A percentile compares a stretch with the other conserved stretches of the same genome.
Evolutionary conservation across 371 early-diverging fungal genomes (phyloP).

Genomic region (Lichtheimia ramosa): DNA sequence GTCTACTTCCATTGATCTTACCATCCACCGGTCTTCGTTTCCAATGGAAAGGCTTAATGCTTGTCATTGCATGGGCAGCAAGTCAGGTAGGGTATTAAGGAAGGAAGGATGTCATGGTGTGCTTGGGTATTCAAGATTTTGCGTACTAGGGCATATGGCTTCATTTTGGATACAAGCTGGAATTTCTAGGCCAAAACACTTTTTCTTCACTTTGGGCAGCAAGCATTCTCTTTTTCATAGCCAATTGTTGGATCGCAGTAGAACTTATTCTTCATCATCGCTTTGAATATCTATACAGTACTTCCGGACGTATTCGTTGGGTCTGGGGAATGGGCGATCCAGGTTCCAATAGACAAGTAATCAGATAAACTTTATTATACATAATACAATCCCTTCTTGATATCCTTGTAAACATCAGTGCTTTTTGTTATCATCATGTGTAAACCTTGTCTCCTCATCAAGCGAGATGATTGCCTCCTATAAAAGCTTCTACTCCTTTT

Average conservation of each 20-base stretch:
- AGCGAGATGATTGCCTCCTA: no score
- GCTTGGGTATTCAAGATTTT: not conserved
- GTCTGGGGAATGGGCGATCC: slow-evolving; percentile 57
- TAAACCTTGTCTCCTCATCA: no score
- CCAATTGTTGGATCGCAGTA: slow-evolving; percentile 69
- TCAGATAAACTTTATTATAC: no score
- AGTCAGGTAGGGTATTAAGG: slow-evolving; percentile 53
- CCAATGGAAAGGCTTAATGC: slow-evolving; percentile 54
- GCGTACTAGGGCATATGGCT: slow-evolving; percentile 76
- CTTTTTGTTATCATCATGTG: no score
- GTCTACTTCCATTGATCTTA: slow-evolving; percentile 84
- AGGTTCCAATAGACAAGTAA: slow-evolving; percentile 11
- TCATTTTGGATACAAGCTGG: slow-evolving; percentile 80
- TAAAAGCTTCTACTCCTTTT: no score
- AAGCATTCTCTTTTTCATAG: slow-evolving; percentile 65
- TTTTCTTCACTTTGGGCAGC: slow-evolving; percentile 76
- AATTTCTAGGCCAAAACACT: slow-evolving; percentile 83
- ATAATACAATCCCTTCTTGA: no score
- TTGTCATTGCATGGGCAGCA: slow-evolving; percentile 73
- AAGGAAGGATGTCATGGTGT: not conserved
- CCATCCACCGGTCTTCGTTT: slow-evolving; percentile 62
- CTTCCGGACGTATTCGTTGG: slow-evolving; percentile 51
- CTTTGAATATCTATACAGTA: slow-evolving; percentile 57
- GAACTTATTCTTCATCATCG: slow-evolving; percentile 59
- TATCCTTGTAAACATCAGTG: no score